phyloP scores from a whole-genome alignment of 441 rosid species.

The Euphorbia schlechtendalii region DNA sequence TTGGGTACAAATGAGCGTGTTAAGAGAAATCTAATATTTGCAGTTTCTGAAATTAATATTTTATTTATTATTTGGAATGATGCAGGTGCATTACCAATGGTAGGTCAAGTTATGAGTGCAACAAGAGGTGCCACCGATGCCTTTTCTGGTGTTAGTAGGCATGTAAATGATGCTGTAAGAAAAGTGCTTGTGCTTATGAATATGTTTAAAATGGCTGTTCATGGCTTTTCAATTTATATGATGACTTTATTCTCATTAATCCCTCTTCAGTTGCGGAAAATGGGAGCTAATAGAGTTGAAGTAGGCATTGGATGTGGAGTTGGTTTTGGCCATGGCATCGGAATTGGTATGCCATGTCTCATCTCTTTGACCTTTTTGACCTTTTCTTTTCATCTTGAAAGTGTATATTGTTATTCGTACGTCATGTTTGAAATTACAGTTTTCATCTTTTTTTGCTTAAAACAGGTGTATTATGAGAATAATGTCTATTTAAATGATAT shows the following conservation, averaged over 20 bases:
- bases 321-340: constrained; percentile 95
- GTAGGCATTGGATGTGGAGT: constrained; percentile 91
- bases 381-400: background rate
- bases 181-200: constrained; percentile 3
- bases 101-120: constrained; percentile 71
- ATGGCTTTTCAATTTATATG: background rate
- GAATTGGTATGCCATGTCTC: constrained; percentile 55
- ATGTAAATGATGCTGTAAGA: constrained; percentile 59
- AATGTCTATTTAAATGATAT: too few relatives aligned
- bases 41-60: constrained; percentile 7
- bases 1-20: constrained; percentile 3
- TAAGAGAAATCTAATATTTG: too few relatives aligned
- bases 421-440: background rate
- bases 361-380: too few relatives aligned
- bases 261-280: constrained; percentile 51
- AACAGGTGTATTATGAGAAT: too few relatives aligned
- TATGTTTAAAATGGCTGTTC: background rate
- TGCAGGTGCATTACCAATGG: constrained; percentile 70
- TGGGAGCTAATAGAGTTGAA: constrained; percentile 67
- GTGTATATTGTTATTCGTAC: background rate
- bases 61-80: constrained; percentile 11
- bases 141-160: constrained; percentile 66
- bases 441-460: too few relatives aligned
- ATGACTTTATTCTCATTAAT: constrained; percentile 12
- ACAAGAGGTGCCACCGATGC: constrained; percentile 87